Evolutionary conservation across 176 grass and related monocot species (phyloP).

Genomic region (Elymus sibiricus): DNA sequence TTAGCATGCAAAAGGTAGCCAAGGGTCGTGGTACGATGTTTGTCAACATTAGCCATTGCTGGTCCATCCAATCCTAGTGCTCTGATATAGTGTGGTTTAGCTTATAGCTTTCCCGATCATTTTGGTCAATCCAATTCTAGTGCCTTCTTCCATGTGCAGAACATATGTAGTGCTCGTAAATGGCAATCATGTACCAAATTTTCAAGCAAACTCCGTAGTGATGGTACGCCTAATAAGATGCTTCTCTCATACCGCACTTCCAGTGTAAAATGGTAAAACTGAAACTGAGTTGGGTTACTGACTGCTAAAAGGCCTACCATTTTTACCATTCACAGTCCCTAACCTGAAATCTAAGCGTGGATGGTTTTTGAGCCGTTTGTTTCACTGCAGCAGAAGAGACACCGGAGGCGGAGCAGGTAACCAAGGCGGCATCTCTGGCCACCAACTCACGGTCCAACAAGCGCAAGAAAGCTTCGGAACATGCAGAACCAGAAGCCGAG

Average conservation of each 20-base stretch:
- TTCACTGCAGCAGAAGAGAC: constrained; percentile 33
- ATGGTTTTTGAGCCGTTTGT: constrained; percentile 17
- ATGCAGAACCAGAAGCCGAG: constrained; percentile 49
- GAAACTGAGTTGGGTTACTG: no score
- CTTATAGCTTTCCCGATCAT: neutral
- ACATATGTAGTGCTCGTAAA: no score
- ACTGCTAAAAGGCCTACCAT: no score
- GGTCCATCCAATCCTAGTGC: neutral
- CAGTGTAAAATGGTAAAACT: no score
- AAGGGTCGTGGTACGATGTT: neutral
- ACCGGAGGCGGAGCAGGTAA: constrained; percentile 20
- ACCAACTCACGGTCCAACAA: constrained; percentile 64
- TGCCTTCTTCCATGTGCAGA: neutral
- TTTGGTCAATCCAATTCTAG: neutral
- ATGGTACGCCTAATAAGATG: no score
- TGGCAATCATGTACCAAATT: no score
- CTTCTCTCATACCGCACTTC: no score
- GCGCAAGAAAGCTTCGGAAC: constrained; percentile 54
- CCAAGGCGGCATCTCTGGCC: constrained; percentile 47
- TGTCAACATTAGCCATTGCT: neutral
- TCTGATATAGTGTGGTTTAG: neutral
- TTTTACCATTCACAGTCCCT: no score
- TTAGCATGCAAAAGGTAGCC: neutral
- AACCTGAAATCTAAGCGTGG: neutral
- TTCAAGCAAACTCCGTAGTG: no score